Conservation (phyloP, 73 alveolate species). For the Paramecium primaurelia region DNA sequence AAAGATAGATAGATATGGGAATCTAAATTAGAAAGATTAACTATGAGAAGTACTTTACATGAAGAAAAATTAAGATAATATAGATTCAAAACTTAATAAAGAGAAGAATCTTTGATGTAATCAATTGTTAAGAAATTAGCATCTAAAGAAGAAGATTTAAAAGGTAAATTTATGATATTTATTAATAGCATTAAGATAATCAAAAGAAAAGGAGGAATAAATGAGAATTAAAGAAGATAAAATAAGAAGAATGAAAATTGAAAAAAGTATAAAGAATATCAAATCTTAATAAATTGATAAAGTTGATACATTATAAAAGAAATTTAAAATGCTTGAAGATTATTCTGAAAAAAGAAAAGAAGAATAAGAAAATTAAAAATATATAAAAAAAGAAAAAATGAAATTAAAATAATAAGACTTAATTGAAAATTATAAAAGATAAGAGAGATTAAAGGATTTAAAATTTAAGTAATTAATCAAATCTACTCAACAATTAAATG, state of each 20-base stretch:
- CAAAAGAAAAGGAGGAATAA: not conserved
- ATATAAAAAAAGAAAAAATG: not conserved
- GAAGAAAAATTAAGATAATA: not conserved
- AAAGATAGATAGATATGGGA: not conserved
- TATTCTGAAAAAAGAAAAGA: not conserved
- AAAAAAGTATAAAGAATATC: not conserved
- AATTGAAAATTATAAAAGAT: not conserved
- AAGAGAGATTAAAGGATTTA: slow-evolving; percentile 13
- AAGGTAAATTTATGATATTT: not conserved
- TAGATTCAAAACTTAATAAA: not conserved
- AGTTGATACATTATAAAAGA: not conserved
- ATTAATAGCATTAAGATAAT: not conserved
- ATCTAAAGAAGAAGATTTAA: not conserved
- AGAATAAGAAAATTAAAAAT: not conserved
- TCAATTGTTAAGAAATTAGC: not conserved
- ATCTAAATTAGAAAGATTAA: not conserved
- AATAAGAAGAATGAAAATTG: not conserved
- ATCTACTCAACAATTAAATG: not conserved
- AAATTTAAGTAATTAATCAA: slow-evolving; percentile 9
- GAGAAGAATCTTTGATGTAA: not conserved
- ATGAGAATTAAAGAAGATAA: not conserved
- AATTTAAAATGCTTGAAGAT: not conserved
- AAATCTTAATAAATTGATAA: not conserved
- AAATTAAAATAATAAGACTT: not conserved
- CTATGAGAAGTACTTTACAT: not conserved